A percentile compares a stretch with the other conserved stretches of the same genome.
Conservation (phyloP, 805 yeast genomes). For the Yamadazyma insecticola region DNA sequence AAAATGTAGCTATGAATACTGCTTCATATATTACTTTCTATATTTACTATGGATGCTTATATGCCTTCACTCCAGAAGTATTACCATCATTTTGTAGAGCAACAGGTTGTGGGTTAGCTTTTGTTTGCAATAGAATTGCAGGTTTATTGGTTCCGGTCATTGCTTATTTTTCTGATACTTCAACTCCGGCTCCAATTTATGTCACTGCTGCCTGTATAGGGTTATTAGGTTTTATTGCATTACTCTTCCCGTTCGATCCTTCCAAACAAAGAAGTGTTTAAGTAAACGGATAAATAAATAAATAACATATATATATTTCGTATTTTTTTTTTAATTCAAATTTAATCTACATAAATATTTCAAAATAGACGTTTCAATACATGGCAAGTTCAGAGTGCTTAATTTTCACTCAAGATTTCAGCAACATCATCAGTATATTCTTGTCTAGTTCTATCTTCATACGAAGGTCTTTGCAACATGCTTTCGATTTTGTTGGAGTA, state of each 20-base stretch:
- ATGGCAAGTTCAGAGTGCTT: no score
- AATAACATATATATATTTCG: no score
- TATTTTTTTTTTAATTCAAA: no score
- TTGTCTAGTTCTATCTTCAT: constrained; percentile 35
- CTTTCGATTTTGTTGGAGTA: constrained; percentile 31
- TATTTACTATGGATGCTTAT: constrained; percentile 31
- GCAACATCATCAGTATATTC: constrained; percentile 36
- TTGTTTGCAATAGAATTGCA: constrained; percentile 29
- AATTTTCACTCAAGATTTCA: no score
- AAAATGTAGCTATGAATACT: constrained; percentile 42
- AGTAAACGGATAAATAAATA: no score
- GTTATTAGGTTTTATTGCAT: constrained; percentile 24
- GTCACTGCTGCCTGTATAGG: constrained; percentile 34
- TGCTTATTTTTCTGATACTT: constrained; percentile 25
- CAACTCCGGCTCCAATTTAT: constrained; percentile 28
- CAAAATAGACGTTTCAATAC: no score
- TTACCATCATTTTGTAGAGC: constrained; percentile 32
- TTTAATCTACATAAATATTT: no score
- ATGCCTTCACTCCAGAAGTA: constrained; percentile 37
- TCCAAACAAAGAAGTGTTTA: constrained; percentile 21
- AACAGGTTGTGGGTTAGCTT: constrained; percentile 32
- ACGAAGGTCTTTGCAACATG: constrained; percentile 36
- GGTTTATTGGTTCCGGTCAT: constrained; percentile 38
- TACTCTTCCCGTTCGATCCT: constrained; percentile 33
- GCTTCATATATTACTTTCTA: constrained; percentile 42